These are phyloP conservation scores for Nitzschia putrida DNA, from an alignment of 108 stramenopile genomes.

Conservation along the genomic window DNA sequence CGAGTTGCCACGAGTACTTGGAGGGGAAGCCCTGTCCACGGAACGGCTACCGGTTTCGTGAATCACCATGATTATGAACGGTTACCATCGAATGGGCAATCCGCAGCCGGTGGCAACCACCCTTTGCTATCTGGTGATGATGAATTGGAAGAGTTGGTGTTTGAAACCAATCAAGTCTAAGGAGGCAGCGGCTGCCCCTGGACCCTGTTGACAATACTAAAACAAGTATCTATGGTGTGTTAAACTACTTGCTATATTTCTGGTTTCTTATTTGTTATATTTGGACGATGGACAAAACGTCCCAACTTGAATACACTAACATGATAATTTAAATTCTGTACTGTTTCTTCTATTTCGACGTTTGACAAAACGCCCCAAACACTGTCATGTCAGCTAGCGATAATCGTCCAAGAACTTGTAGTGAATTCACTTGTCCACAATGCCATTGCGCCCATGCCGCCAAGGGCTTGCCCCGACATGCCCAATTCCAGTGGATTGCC, in stretches of 20 bases:
- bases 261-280: no score
- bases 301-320: no score
- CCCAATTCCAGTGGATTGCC: slow-evolving; percentile 21
- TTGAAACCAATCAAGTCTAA: slow-evolving; percentile 35
- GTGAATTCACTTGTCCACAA: background rate
- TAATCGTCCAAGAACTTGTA: background rate
- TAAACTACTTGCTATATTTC: no score
- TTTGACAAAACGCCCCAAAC: background rate
- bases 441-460: slow-evolving; percentile 6
- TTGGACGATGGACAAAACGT: no score
- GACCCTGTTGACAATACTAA: no score
- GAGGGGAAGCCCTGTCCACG: background rate
- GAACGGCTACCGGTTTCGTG: slow-evolving; percentile 4
- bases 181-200: no score
- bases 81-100: slow-evolving; percentile 1
- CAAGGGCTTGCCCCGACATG: slow-evolving; percentile 9
- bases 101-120: background rate
- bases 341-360: no score
- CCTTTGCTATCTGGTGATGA: background rate
- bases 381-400: background rate
- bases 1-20: background rate
- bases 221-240: no score
- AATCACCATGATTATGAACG: slow-evolving; percentile 28
- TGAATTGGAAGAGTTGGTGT: slow-evolving; percentile 24
- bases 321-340: no score